Evolutionary conservation across 495 filamentous ascomycete genomes (phyloP).

Genomic region (Xylaria acuta): DNA sequence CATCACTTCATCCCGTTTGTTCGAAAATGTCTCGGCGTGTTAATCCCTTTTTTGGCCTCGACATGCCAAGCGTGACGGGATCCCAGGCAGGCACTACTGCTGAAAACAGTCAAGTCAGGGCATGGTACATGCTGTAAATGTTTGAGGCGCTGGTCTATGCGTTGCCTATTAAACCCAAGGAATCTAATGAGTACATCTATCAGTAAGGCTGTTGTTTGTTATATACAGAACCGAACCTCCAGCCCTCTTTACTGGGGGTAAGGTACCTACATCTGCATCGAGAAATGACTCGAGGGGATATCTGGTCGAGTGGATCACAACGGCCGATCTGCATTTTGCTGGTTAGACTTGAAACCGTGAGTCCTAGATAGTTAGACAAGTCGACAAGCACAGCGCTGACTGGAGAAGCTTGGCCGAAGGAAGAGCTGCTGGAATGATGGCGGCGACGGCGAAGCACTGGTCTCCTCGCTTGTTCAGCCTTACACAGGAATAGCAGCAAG

Average conservation of each 20-base stretch:
- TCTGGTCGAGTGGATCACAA: background rate
- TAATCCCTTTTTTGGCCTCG: background rate
- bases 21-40: background rate
- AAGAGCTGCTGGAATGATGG: background rate
- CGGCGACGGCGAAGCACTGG: conserved; percentile 2
- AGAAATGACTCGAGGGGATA: background rate
- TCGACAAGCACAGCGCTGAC: background rate
- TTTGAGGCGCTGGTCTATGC: background rate
- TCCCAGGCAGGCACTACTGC: no score
- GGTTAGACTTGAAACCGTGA: conserved; percentile 9
- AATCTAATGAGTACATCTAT: background rate
- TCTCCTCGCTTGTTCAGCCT: background rate
- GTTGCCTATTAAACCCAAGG: background rate
- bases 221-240: background rate
- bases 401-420: background rate
- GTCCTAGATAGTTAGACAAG: conserved; percentile 8
- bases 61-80: no score
- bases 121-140: background rate
- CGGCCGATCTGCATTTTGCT: conserved; percentile 16
- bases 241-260: background rate
- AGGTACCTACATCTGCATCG: background rate
- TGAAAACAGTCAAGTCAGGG: background rate
- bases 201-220: background rate
- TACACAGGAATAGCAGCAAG: conserved; percentile 1
- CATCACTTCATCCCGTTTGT: no score